Evolutionary conservation across 2,329 filamentous ascomycete genomes (phyloP).

Genomic region (Beauveria caledonica): DNA sequence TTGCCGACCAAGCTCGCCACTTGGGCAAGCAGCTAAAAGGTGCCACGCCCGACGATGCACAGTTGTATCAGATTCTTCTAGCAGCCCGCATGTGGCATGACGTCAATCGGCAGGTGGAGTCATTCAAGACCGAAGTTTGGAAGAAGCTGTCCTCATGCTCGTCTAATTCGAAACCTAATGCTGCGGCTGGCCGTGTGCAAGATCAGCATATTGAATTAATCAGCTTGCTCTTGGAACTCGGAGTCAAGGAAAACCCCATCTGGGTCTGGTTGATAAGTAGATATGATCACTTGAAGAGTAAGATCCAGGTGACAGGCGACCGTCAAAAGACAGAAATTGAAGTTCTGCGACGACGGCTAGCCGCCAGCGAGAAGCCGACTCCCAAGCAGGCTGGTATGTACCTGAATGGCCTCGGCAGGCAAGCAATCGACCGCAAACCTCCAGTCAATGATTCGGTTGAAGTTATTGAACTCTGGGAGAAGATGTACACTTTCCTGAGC

Average conservation of each 20-base stretch:
- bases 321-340: constrained; percentile 90
- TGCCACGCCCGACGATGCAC: constrained; percentile 59
- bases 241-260: constrained; percentile 91
- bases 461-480: constrained; percentile 88
- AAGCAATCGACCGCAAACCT: constrained; percentile 51
- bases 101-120: constrained; percentile 76
- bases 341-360: constrained; percentile 73
- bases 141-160: constrained; percentile 66
- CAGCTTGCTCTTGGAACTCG: constrained; percentile 78
- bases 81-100: constrained; percentile 94
- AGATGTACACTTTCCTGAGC: constrained; percentile 65
- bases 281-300: constrained; percentile 81
- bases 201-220: constrained; percentile 91
- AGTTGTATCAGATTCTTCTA: constrained; percentile 79
- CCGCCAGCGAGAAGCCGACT: constrained; percentile 62
- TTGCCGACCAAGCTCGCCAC: constrained; percentile 67
- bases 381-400: constrained; percentile 64
- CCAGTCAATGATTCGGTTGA: constrained; percentile 68
- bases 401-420: constrained; percentile 63
- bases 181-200: constrained; percentile 47
- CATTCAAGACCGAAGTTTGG: constrained; percentile 88
- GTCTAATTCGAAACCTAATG: constrained; percentile 42
- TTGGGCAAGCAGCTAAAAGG: constrained; percentile 51
- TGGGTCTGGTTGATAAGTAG: constrained; percentile 91
- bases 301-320: constrained; percentile 72